These are phyloP conservation scores for Cercospora sesami DNA, from an alignment of 2,329 filamentous ascomycete species.

Conservation along the genomic window DNA sequence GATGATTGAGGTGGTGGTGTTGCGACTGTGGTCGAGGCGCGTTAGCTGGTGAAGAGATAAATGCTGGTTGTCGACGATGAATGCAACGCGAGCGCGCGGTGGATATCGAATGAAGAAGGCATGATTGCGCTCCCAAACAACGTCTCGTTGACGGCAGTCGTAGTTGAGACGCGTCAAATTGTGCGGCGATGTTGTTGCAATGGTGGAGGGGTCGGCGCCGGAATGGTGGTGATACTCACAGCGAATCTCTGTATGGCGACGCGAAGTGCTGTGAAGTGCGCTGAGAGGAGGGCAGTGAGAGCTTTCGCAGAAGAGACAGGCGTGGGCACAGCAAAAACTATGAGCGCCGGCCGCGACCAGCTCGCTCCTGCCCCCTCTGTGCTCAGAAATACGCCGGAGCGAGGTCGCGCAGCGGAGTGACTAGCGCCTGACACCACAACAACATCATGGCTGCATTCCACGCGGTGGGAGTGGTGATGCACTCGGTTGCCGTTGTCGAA, in stretches of 20 bases:
- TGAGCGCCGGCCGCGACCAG: not conserved
- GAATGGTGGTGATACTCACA: conserved; percentile 12
- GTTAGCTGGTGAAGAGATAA: conserved; percentile 17
- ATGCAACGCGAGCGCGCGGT: conserved; percentile 12
- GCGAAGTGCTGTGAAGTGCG: conserved; percentile 8
- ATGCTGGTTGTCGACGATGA: conserved; percentile 15
- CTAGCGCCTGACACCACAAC: not conserved
- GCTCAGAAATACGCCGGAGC: conserved; percentile 1
- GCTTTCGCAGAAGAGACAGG: not conserved
- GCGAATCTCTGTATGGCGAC: not conserved
- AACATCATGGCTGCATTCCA: not conserved
- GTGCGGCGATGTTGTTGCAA: conserved; percentile 7
- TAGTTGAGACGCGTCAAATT: conserved; percentile 16
- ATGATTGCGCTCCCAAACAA: conserved; percentile 20
- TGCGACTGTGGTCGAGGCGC: conserved; percentile 8
- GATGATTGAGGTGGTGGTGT: conserved; percentile 7
- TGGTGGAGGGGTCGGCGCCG: not conserved
- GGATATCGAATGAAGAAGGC: conserved; percentile 9
- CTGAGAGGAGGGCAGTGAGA: conserved; percentile 9
- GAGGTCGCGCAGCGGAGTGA: not conserved
- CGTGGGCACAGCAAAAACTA: not conserved
- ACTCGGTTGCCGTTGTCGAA: not conserved
- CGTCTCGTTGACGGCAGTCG: not conserved
- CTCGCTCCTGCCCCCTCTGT: not conserved
- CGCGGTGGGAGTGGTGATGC: not conserved